Evolutionary conservation across 257 asterid genomes (phyloP).

Genomic region (Fraxinus excelsior): DNA sequence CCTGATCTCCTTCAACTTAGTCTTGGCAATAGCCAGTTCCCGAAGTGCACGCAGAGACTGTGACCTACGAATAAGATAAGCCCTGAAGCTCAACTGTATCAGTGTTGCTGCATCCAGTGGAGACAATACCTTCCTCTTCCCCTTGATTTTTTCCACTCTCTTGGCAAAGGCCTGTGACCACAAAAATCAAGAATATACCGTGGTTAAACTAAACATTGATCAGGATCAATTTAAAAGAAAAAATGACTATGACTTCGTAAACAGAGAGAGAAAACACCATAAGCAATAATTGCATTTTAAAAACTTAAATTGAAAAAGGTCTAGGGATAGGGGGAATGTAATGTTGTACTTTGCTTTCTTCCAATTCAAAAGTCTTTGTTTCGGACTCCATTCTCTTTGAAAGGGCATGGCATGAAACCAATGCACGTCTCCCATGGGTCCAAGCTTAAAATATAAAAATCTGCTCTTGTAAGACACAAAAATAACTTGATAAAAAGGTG

Average conservation of each 20-base stretch:
- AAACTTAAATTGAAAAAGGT: no score
- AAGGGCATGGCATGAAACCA: no score
- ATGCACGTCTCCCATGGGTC: no score
- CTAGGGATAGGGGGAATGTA: no score
- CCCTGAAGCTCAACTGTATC: constrained; percentile 76
- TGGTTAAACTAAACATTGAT: neutral
- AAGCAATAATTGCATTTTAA: no score
- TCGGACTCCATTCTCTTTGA: no score
- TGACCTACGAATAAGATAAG: constrained; percentile 74
- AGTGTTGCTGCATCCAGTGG: constrained; percentile 67
- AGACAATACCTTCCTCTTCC: constrained; percentile 72
- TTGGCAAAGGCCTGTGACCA: constrained; percentile 65
- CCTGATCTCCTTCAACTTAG: constrained; percentile 87
- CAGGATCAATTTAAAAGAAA: neutral
- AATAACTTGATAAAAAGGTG: neutral
- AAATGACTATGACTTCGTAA: neutral
- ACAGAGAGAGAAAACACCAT: no score
- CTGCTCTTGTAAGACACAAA: neutral
- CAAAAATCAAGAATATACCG: neutral
- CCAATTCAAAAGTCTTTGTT: no score
- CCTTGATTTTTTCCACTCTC: constrained; percentile 68
- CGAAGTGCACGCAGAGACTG: constrained; percentile 85
- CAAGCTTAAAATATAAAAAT: no score
- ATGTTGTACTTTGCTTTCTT: no score
- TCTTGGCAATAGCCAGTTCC: constrained; percentile 92